These are phyloP conservation scores for Aspergillus leporis DNA, from an alignment of 495 filamentous ascomycete species.

Conservation along the genomic window DNA sequence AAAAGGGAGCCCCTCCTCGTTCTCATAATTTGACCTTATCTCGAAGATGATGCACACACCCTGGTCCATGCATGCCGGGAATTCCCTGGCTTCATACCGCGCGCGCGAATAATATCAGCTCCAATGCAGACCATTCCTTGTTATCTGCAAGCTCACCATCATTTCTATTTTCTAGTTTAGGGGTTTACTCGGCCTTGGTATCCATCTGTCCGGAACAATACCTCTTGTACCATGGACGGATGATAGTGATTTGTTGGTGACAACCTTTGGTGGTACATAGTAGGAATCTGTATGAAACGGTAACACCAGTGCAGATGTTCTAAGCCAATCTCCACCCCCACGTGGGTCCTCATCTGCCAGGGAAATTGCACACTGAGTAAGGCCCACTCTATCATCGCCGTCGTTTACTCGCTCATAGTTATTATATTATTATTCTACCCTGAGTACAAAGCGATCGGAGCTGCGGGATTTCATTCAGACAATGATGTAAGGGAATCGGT, in stretches of 20 bases:
- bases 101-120: background rate
- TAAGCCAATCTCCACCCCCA: conserved; percentile 25
- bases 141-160: background rate
- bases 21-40: conserved; percentile 1
- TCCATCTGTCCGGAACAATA: background rate
- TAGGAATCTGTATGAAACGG: conserved; percentile 11
- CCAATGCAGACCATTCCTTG: background rate
- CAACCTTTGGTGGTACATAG: background rate
- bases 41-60: background rate
- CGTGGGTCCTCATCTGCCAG: conserved; percentile 23
- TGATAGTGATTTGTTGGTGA: background rate
- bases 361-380: conserved; percentile 16
- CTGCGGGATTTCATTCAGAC: background rate
- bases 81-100: background rate
- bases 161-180: background rate
- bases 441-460: background rate
- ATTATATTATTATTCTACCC: background rate
- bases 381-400: background rate
- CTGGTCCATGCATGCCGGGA: conserved; percentile 3
- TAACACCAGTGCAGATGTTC: conserved; percentile 7
- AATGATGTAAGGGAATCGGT: background rate
- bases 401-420: too few species aligned
- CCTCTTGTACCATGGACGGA: background rate
- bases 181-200: too few species aligned
- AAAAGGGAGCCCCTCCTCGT: background rate